Evolutionary conservation across 495 filamentous ascomycete species (phyloP).

Genomic region (Penicillium paradoxum): DNA sequence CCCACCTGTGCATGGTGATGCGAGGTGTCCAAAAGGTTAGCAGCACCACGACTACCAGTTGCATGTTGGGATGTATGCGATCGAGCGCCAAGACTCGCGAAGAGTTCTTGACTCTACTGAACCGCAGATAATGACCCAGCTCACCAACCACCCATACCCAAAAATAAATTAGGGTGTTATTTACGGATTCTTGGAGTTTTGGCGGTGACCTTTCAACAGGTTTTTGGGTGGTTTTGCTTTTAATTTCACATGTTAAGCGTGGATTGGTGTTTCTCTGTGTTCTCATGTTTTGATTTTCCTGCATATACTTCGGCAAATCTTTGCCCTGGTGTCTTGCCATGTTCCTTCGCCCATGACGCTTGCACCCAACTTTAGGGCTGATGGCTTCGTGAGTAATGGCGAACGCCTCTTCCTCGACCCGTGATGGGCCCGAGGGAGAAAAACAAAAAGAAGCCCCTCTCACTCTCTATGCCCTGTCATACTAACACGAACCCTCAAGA

Average conservation of each 20-base stretch:
- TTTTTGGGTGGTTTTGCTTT: constrained; percentile 12
- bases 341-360: neutral
- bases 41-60: constrained; percentile 86
- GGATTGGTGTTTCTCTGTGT: constrained; percentile 5
- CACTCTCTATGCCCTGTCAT: constrained; percentile 5
- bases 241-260: constrained; percentile 9
- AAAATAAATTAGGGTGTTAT: neutral
- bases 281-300: constrained; percentile 7
- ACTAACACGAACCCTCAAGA: constrained; percentile 14
- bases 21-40: constrained; percentile 86
- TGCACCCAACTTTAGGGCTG: neutral
- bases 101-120: constrained; percentile 84
- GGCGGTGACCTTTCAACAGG: constrained; percentile 39
- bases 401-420: neutral
- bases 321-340: neutral
- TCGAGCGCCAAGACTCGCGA: constrained; percentile 88
- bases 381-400: neutral
- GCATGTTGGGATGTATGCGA: constrained; percentile 91
- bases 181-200: constrained; percentile 36
- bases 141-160: neutral
- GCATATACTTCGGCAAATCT: constrained; percentile 11
- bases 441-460: neutral
- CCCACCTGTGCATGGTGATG: constrained; percentile 99
- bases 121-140: constrained; percentile 42
- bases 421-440: neutral